Base-by-base conservation (phyloP, 225 moss, liverwort and hornwort genomes). In the Climacium dendroides region DNA sequence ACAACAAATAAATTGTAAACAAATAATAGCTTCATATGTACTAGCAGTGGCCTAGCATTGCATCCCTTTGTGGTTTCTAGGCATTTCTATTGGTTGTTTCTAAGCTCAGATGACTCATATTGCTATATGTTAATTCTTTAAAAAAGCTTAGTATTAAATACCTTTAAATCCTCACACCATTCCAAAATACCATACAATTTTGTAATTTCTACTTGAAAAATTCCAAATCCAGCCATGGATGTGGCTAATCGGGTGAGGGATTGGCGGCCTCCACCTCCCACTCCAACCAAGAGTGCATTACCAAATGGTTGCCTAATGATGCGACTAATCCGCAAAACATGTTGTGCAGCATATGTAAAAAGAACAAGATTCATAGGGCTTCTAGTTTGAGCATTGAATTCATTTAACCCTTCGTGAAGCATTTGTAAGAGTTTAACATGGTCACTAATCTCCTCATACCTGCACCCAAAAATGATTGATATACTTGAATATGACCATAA, bases 101-200 rank as follows among this genome's bases (percentile, higher is more conserved):
- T 18, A 59, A 32, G 10, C 9, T 74, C 8, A 57, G 1, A 39
- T 48, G 10, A 30, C 23, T 39, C 43, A 66, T 78, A 19, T 19
- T 82, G 19, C 5, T 69, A 19, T 3, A 2, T 15, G 15, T 8
- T 24, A 48, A 2, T 48, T 45, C 0, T 0, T 13, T 9, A 47
- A 34, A 62, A 30, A 37, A 20, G 3, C 5, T 8, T 5, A 39
- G 6, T 13, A 9, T n/a, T 18, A 3, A 30, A 7, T 84, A 97
- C 97, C 94, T 96, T 95, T 10, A 97, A 95, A 87, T 97, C 96
- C 32, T 96, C 97, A 52, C 91, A 93, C 97, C 97, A 97, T 86
- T 97, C 95, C 10, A 91, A 8, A 61, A 95, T 74, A 63, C 93
- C 94, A 76, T 96, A 97, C 12, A 96, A 4, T 87, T 96, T 97